Evolutionary conservation across 75 land plant genomes (phyloP), one percentile per base, ranked within the genome.

Genomic region (Cryptomeria japonica): DNA sequence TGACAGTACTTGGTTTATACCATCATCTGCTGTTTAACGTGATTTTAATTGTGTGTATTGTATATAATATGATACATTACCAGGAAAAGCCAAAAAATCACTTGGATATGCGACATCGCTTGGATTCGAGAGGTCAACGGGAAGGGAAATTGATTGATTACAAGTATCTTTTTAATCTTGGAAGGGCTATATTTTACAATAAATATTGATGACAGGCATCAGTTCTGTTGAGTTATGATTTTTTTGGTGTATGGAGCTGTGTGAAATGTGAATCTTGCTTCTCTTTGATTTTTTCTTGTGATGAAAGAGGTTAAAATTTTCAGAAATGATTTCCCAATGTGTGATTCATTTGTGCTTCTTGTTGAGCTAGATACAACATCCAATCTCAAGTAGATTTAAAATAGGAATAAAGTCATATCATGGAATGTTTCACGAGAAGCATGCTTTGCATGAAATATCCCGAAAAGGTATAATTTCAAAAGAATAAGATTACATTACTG

Each of bases 21-120:
- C 70, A 25, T 61, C 25, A 19, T 22, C 70, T 25, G 70, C 70
- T 64, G 28, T 75, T 75, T 75, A 75, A 34, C 16, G 3, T 75
- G 37, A 12, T 44, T 82, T 82, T 41, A 44, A 82, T 82, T 44
- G 25, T 42, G 49, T 80, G 51, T 82, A 51, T 82, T 46, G 51
- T 46, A 2, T 44, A 82, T n/a, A 82, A 82, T 44, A 49, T 82
- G n/a, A 38, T 44, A 46, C 22, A 47, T 34, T 83, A 86, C 28
- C 88, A 98, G 99, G 99, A 98, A 87, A 95, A 93, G 92, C 97
- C 99, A 32, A 95, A 95, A 88, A 98, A 96, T 91, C 96, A 97
- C 89, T 84, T 98, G 88, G 99, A 98, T 88, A 87, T 96, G 96
- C 93, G 99, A 58, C 95, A 97, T 75, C 94, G 99, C 15, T 91